phyloP scores from a whole-genome alignment of 1,139 yeast species.

The Scheffersomyces segobiensis region DNA sequence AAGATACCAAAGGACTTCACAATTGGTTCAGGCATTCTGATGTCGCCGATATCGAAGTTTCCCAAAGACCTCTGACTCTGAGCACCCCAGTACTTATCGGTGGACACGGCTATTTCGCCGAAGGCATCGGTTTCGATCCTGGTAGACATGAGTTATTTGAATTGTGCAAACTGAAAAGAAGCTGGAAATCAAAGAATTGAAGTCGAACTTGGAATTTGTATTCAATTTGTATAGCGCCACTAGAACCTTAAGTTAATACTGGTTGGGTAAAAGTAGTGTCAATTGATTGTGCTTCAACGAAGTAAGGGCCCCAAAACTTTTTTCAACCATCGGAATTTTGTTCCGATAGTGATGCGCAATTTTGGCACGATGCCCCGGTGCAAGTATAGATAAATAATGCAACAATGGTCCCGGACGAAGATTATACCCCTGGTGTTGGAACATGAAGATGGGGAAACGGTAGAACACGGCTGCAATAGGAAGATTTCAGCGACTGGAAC shows the following conservation, averaged over 20 bases:
- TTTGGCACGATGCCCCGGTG: neutral
- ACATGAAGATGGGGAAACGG: neutral
- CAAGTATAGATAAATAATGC: no score
- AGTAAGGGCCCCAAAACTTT: neutral
- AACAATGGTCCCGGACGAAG: neutral
- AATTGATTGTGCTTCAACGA: neutral
- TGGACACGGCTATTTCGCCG: slow-evolving; percentile 18
- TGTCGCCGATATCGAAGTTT: slow-evolving; percentile 21
- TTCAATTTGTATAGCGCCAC: neutral
- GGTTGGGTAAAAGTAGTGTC: neutral
- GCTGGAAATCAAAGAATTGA: neutral
- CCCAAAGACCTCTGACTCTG: slow-evolving; percentile 21
- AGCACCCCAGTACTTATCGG: slow-evolving; percentile 21
- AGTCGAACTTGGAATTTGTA: neutral
- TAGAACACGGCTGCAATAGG: neutral
- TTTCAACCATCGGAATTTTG: neutral
- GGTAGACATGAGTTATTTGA: neutral
- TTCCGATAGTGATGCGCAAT: neutral
- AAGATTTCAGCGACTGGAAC: neutral
- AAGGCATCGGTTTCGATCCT: slow-evolving; percentile 21
- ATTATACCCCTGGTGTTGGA: neutral
- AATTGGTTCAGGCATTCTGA: slow-evolving; percentile 19
- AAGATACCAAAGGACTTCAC: slow-evolving; percentile 19
- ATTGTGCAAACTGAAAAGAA: neutral
- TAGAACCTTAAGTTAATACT: neutral